A percentile compares a stretch with the other conserved stretches of the same genome.
phyloP scores from a whole-genome alignment of 257 asterid genomes.

The Jaltomata sinuosa region DNA sequence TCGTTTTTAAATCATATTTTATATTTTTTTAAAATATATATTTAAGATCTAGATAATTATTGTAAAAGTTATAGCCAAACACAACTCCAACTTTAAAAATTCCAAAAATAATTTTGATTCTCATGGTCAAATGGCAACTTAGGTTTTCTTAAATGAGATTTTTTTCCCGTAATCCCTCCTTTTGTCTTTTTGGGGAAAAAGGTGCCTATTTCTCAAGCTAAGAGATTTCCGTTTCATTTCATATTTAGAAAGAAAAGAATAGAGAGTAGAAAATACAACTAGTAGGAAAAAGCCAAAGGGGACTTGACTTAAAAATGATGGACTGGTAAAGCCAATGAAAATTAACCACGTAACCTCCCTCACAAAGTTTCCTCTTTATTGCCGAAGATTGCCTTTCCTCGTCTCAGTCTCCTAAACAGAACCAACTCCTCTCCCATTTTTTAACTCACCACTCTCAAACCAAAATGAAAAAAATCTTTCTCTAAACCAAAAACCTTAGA shows the following conservation, averaged over 20 bases:
- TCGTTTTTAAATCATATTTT: too few relatives aligned
- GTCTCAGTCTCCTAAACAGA: background rate
- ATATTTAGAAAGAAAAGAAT: background rate
- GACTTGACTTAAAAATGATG: background rate
- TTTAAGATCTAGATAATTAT: too few relatives aligned
- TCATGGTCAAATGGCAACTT: too few relatives aligned
- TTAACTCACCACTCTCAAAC: background rate
- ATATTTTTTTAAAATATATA: too few relatives aligned
- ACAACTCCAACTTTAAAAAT: too few relatives aligned
- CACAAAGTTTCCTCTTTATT: background rate
- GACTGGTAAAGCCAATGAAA: background rate
- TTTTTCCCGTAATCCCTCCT: background rate
- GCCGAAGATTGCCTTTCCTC: background rate
- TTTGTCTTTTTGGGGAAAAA: background rate
- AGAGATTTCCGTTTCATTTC: background rate
- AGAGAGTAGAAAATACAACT: background rate
- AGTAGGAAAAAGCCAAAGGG: background rate
- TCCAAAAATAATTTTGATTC: too few relatives aligned
- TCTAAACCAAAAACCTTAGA: background rate
- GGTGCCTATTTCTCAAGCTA: background rate
- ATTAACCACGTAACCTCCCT: background rate
- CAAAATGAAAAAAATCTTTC: background rate
- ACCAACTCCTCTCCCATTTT: background rate
- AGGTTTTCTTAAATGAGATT: background rate
- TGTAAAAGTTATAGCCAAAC: too few relatives aligned